phyloP scores from a whole-genome alignment of 2,329 filamentous ascomycete genomes.

The Diaporthe sp. region DNA sequence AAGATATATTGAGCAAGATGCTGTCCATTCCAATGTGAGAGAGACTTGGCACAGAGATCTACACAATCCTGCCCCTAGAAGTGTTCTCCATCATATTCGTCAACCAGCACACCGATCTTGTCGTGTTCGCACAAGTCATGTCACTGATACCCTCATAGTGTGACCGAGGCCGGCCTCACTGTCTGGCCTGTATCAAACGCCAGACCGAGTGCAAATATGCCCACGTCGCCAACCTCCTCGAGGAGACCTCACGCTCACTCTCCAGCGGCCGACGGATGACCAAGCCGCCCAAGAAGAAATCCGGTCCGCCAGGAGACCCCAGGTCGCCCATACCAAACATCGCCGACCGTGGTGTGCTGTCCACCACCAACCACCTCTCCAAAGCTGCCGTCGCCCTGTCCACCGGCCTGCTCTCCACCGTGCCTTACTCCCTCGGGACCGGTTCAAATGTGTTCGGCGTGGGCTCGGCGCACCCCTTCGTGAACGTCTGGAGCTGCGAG shows the following conservation, averaged over 20 bases:
- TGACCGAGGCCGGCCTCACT: constrained; percentile 79
- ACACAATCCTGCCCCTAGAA: not conserved
- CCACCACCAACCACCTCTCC: constrained; percentile 57
- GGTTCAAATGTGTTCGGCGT: constrained; percentile 86
- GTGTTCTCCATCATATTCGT: not conserved
- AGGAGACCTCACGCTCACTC: constrained; percentile 71
- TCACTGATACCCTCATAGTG: constrained; percentile 63
- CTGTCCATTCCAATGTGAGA: not conserved
- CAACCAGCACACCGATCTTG: too few species aligned
- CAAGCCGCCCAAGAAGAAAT: constrained; percentile 68
- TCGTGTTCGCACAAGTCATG: not conserved
- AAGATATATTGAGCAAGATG: not conserved
- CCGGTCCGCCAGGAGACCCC: constrained; percentile 47
- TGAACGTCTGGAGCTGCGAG: constrained; percentile 87
- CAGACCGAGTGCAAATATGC: constrained; percentile 83
- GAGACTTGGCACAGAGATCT: not conserved
- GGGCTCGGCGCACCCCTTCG: constrained; percentile 82
- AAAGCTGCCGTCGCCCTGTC: constrained; percentile 67
- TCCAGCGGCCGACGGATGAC: constrained; percentile 68
- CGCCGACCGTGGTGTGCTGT: constrained; percentile 64
- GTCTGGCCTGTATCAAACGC: constrained; percentile 78
- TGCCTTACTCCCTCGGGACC: constrained; percentile 77
- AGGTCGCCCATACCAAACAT: constrained; percentile 65
- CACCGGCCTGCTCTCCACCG: constrained; percentile 76
- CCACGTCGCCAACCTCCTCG: constrained; percentile 80